Percentiles rank a stretch among this genome's conserved stretches.
phyloP scores from a whole-genome alignment of 768 basidiomycete species.

The Boletus barrowsii region DNA sequence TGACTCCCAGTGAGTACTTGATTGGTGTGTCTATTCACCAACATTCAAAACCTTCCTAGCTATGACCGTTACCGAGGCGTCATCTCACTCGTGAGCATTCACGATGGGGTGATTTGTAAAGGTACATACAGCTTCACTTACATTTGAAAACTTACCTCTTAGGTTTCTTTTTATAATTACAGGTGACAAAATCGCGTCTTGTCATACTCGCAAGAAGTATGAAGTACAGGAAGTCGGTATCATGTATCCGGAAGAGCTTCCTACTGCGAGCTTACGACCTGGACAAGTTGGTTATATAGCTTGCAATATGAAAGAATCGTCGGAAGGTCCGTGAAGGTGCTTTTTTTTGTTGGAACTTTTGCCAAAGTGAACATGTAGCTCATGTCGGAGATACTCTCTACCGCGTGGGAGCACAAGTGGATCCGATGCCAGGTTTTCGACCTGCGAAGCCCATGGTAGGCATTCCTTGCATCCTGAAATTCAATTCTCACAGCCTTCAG shows the following conservation, averaged over 20 bases:
- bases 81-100: slow-evolving; percentile 83
- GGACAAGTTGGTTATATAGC: slow-evolving; percentile 88
- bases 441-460: slow-evolving; percentile 90
- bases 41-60: slow-evolving; percentile 39
- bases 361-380: slow-evolving; percentile 44
- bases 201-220: slow-evolving; percentile 82
- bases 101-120: slow-evolving; percentile 77
- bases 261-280: slow-evolving; percentile 61
- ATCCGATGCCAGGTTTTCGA: slow-evolving; percentile 88
- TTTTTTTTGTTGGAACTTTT: not conserved
- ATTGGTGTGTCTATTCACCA: not conserved
- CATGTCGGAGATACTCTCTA: slow-evolving; percentile 93
- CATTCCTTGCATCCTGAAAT: not conserved
- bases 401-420: slow-evolving; percentile 66
- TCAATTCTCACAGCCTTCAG: slow-evolving; percentile 36
- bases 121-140: slow-evolving; percentile 40
- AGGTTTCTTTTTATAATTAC: not conserved
- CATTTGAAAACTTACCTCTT: not conserved
- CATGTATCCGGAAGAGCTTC: slow-evolving; percentile 86
- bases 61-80: slow-evolving; percentile 97
- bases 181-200: slow-evolving; percentile 91
- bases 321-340: slow-evolving; percentile 61
- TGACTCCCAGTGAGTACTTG: slow-evolving; percentile 73
- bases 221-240: slow-evolving; percentile 87
- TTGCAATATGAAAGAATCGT: slow-evolving; percentile 97